Evolutionary conservation across 2,329 filamentous ascomycete genomes (phyloP), one percentile per base, ranked within the genome.

Genomic region (Colletotrichum phormii): DNA sequence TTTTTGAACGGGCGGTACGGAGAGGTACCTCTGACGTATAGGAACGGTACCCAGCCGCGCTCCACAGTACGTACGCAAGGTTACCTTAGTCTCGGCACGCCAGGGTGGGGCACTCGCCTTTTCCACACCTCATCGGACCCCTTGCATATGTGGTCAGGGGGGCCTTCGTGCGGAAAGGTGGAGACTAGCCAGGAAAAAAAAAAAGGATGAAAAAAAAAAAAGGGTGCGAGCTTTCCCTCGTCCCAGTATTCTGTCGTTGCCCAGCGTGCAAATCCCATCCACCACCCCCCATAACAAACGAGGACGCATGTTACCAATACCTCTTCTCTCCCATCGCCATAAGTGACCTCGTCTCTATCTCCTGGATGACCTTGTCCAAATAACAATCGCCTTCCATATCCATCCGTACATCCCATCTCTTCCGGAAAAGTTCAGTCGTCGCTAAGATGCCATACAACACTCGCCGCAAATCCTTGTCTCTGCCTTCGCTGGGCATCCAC

Each of bases 401-500:
- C 42, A 61, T 29, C 13, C 57, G 37, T 15, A 49, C 58, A 58
- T 46, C 12, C 7, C 35, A 57, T n/a, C 6, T 49, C 53, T 4
- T 5, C 26, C 12, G 13, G 13, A 33, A 26, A 49, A 35, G 4
- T 13, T 3, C 26, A 29, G 26, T 29, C 26, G 26, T 26, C 13
- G 37, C 22, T 75, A 77, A 62, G 74, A 98, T 98, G 95, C 93
- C 93, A 81, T 98, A 98, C 89, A 98, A 98, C 84, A 98, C 96
- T 77, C 94, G 96, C 85, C 93, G 95, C 84, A 98, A 98, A 88
- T 98, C 95, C 80, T 87, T 99, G 77, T 98, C 95, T 75, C 88
- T 98, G 80, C 94, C 95, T 73, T 97, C 95, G 77, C 89, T 98
- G 79, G 97, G 97, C 82, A 98, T 98, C 78, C 94, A 97, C 79